Percentiles rank a stretch among this genome's conserved stretches.
Conservation (phyloP, 2,329 filamentous ascomycete genomes). For the Verticillium nonalfalfae region DNA sequence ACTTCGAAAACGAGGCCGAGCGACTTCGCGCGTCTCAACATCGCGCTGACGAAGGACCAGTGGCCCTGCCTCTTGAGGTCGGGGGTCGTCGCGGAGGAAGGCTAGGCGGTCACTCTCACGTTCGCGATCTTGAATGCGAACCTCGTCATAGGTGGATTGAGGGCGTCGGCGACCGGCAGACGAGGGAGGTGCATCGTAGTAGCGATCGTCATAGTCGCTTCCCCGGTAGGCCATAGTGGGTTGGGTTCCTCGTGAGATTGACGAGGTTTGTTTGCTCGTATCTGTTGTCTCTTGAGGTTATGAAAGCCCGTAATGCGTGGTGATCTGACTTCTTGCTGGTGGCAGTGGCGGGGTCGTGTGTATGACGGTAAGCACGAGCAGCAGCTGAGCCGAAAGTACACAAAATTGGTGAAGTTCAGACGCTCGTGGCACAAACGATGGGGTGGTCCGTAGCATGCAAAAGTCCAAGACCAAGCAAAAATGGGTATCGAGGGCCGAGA, state of each 20-base stretch:
- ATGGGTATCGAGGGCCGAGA: not conserved
- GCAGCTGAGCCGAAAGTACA: not conserved
- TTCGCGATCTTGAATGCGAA: slow-evolving; percentile 36
- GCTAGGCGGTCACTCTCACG: slow-evolving; percentile 25
- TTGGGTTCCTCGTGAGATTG: not conserved
- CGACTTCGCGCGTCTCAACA: slow-evolving; percentile 45
- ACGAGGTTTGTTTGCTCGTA: not conserved
- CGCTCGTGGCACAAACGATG: not conserved
- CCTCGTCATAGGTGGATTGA: slow-evolving; percentile 23
- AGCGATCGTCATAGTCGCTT: slow-evolving; percentile 12
- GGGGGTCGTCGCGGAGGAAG: slow-evolving; percentile 44
- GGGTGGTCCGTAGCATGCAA: not conserved
- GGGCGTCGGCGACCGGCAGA: slow-evolving; percentile 20
- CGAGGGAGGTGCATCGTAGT: slow-evolving; percentile 8
- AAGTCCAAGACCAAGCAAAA: not conserved
- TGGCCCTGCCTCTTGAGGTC: slow-evolving; percentile 40
- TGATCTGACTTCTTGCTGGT: not conserved
- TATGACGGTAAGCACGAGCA: not conserved
- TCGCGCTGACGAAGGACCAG: slow-evolving; percentile 50
- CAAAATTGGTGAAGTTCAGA: not conserved
- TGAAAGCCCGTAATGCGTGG: not conserved
- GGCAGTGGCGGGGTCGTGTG: not conserved
- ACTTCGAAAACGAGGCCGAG: slow-evolving; percentile 36
- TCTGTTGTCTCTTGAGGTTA: not conserved
- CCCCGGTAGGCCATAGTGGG: slow-evolving; percentile 5